These are phyloP conservation scores for Quercus tomentella DNA, from an alignment of 331 rosid species.

Conservation along the genomic window DNA sequence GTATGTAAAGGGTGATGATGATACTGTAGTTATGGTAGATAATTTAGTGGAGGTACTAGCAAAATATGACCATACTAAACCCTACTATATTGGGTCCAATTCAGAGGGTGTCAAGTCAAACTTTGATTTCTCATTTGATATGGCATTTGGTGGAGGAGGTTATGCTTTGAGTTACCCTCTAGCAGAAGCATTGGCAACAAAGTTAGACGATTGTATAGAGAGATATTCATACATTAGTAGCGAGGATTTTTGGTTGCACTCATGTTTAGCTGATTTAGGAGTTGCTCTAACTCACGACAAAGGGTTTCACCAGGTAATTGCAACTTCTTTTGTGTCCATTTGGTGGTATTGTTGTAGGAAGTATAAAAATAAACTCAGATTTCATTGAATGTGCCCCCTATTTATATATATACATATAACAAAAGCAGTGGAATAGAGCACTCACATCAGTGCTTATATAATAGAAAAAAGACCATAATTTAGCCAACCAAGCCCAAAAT, in stretches of 20 bases:
- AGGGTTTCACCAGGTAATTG: too few species aligned
- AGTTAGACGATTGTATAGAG: constrained; percentile 38
- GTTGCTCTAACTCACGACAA: constrained; percentile 22
- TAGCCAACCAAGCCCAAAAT: too few species aligned
- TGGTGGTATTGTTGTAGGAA: too few species aligned
- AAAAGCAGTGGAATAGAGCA: too few species aligned
- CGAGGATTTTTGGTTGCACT: constrained; percentile 24
- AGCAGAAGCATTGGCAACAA: constrained; percentile 15
- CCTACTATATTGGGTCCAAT: constrained; percentile 32
- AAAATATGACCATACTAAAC: constrained; percentile 37
- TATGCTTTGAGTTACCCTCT: constrained; percentile 53
- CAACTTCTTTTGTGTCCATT: background rate
- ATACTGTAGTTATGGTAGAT: constrained; percentile 32
- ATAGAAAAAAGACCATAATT: too few species aligned
- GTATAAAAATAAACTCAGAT: too few species aligned
- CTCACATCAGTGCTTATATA: too few species aligned
- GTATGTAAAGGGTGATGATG: constrained; percentile 54
- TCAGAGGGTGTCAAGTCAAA: constrained; percentile 41
- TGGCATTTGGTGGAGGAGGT: constrained; percentile 61
- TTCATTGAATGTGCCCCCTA: too few species aligned
- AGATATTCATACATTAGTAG: constrained; percentile 27
- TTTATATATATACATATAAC: too few species aligned
- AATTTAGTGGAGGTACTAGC: constrained; percentile 33
- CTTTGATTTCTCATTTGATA: constrained; percentile 29
- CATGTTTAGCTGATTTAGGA: constrained; percentile 44